Evolutionary conservation across 768 basidiomycete genomes (phyloP).

Genomic region (Asterophora parasitica): DNA sequence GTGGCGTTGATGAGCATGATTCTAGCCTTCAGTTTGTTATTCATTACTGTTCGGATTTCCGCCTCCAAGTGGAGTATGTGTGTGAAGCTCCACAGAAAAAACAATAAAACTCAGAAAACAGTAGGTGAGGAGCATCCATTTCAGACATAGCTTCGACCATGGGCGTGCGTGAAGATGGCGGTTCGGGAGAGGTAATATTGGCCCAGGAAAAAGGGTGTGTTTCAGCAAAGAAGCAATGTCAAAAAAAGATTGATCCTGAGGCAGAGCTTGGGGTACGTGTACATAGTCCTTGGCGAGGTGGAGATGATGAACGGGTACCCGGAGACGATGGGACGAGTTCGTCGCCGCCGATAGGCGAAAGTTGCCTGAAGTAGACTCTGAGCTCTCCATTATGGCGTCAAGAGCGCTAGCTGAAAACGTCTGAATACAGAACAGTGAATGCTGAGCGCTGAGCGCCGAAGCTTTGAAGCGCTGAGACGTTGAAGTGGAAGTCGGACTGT

Average conservation of each 20-base stretch:
- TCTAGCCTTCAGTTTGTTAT: slow-evolving; percentile 3
- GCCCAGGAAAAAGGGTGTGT: slow-evolving; percentile 12
- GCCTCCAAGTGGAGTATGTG: slow-evolving; percentile 7
- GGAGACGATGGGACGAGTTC: slow-evolving; percentile 38
- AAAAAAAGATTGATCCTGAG: slow-evolving; percentile 12
- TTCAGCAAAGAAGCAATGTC: slow-evolving; percentile 10
- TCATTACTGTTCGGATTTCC: neutral
- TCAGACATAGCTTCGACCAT: slow-evolving; percentile 26
- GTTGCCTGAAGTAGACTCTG: slow-evolving; percentile 26
- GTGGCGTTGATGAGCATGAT: neutral
- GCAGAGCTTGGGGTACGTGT: neutral
- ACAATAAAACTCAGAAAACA: slow-evolving; percentile 37
- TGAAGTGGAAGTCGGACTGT: too few relatives aligned
- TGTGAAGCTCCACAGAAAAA: slow-evolving; percentile 29
- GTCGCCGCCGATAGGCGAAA: slow-evolving; percentile 41
- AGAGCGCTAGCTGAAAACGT: too few relatives aligned
- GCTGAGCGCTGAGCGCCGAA: too few relatives aligned
- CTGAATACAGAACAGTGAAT: too few relatives aligned
- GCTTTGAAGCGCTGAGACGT: too few relatives aligned
- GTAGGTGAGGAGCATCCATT: slow-evolving; percentile 32
- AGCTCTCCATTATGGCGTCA: slow-evolving; percentile 19
- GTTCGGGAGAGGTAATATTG: slow-evolving; percentile 8
- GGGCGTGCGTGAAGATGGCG: slow-evolving; percentile 21
- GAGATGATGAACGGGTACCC: slow-evolving; percentile 19
- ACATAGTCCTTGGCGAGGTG: slow-evolving; percentile 7